Evolutionary conservation across 371 early-diverging fungal genomes (phyloP).

Genomic region (Blakeslea trispora): DNA sequence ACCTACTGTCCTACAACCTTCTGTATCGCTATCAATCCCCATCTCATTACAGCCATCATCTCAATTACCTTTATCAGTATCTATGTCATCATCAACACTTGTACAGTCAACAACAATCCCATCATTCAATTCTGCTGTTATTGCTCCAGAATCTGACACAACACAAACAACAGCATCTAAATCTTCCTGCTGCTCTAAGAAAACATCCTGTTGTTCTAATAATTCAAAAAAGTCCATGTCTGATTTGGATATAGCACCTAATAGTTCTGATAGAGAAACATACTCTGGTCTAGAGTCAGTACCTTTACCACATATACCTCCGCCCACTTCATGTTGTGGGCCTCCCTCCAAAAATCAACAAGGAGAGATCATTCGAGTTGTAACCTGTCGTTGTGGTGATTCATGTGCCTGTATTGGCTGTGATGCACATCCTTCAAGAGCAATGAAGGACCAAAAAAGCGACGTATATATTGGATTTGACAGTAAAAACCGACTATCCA

Average conservation of each 20-base stretch:
- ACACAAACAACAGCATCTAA: too few species aligned
- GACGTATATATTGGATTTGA: constrained; percentile 44
- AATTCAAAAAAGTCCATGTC: too few species aligned
- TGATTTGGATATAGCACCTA: too few species aligned
- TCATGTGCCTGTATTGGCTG: constrained; percentile 50
- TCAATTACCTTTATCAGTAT: not conserved
- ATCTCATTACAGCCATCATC: not conserved
- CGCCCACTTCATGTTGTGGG: constrained; percentile 28
- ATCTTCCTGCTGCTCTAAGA: too few species aligned
- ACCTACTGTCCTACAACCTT: too few species aligned
- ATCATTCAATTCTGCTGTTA: not conserved
- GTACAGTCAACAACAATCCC: too few species aligned
- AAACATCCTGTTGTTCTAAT: not conserved
- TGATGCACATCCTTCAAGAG: constrained; percentile 51
- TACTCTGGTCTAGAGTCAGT: constrained; percentile 2
- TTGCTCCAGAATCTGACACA: too few species aligned
- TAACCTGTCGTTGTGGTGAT: constrained; percentile 55
- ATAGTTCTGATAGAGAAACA: too few species aligned
- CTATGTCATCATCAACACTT: not conserved
- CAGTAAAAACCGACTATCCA: constrained; percentile 6
- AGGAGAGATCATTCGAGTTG: constrained; percentile 35
- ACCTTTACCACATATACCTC: constrained; percentile 19
- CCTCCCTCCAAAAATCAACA: constrained; percentile 31
- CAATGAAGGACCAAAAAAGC: constrained; percentile 36
- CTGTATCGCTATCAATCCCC: not conserved